Base-by-base conservation (phyloP, 176 grass and related monocot genomes). In the Otatea glauca region DNA sequence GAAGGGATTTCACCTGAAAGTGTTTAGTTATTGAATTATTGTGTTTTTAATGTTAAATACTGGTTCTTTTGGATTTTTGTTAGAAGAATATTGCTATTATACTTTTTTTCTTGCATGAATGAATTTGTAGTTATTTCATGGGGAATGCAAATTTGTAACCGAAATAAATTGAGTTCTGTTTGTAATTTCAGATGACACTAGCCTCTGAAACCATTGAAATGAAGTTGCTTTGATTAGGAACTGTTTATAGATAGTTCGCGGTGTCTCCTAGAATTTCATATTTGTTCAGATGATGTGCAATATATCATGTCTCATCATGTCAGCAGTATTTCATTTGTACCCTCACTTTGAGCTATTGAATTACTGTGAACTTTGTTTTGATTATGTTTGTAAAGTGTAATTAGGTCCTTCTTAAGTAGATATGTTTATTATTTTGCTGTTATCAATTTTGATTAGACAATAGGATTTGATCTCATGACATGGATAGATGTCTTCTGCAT, bases 351-450 rank as follows among this genome's bases (percentile, higher is more conserved):
- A 51, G 45, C 27, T 67, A 80, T 42, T 70, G 21, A 61, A 32
- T 72, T 82, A 61, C 17, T 58, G 10, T 47, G 37, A 72, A 82
- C 47, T 38, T 60, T 71, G 5, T 23, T 74, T 83, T 38, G 16
- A 7, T 25, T 74, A 11, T 74, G 48, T 54, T 74, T 17, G 51
- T 16, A 51, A 51, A 51, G 16, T 49, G 7, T 17, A 54, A 55
- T 34, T 34, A n/a, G 3, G 20, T 23, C 11, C 54, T 60, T 47
- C 41, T 25, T n/a, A 43, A 7, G 4, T 67, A 24, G 18, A 20
- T 7, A 49, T 41, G 10, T 49, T 6, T 3, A 0, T 25, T 32
- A 50, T 7, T 50, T 66, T 25, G 56, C 29, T 61, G 20, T 34
- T 37, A 16, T 44, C 2, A 38, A 39, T 73, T 13, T 48, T 77